phyloP scores from a whole-genome alignment of 768 basidiomycete species.

The Pulveroboletus sp. region DNA sequence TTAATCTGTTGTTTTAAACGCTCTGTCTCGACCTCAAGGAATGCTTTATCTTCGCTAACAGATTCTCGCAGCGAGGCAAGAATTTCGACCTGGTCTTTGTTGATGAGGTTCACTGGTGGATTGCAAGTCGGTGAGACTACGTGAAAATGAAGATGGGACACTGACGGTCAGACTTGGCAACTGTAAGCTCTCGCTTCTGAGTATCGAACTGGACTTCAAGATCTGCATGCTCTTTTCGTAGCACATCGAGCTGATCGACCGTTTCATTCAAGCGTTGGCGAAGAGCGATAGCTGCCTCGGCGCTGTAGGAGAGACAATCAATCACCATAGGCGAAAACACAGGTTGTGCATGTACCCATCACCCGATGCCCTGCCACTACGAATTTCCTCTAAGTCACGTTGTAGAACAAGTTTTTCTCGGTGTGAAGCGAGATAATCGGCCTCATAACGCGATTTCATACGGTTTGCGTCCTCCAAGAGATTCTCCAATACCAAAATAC shows the following conservation, averaged over 20 bases:
- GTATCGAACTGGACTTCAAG: constrained; percentile 69
- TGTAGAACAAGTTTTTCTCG: constrained; percentile 79
- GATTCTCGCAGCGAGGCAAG: constrained; percentile 83
- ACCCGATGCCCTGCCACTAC: constrained; percentile 79
- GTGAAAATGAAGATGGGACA: constrained; percentile 4
- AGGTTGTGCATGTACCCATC: constrained; percentile 58
- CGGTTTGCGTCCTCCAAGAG: constrained; percentile 87
- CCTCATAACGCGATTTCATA: constrained; percentile 87
- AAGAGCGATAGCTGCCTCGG: constrained; percentile 85
- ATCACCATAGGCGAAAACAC: not conserved
- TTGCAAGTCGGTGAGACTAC: constrained; percentile 2
- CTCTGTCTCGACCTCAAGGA: constrained; percentile 66
- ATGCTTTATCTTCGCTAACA: constrained; percentile 82
- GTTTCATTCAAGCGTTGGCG: constrained; percentile 87
- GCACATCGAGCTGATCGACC: constrained; percentile 70
- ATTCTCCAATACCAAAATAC: constrained; percentile 84
- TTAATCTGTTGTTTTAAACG: constrained; percentile 64
- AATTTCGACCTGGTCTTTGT: constrained; percentile 92
- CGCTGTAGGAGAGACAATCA: constrained; percentile 39
- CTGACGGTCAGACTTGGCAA: constrained; percentile 85
- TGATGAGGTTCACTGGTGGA: constrained; percentile 76
- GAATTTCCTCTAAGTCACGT: constrained; percentile 83
- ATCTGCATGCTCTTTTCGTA: constrained; percentile 67
- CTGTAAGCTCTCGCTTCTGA: constrained; percentile 64
- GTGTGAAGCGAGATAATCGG: constrained; percentile 82